phyloP scores from a whole-genome alignment of 306 rosid species.

The Elaeagnus macrophylla region DNA sequence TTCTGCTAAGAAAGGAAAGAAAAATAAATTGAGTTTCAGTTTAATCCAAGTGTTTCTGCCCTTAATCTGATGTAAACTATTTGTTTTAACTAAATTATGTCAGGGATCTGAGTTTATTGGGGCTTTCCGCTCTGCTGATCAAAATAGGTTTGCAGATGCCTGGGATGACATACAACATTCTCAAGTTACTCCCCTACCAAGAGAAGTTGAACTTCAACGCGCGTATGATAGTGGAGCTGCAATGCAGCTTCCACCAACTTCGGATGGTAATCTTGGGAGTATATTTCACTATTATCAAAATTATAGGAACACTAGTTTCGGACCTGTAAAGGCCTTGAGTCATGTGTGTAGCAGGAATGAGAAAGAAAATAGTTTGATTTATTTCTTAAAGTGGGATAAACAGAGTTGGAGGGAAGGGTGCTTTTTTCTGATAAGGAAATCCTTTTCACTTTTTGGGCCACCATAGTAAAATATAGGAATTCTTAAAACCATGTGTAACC shows the following conservation, averaged over 20 bases:
- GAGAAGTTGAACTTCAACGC: conserved; percentile 21
- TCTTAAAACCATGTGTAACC: no score
- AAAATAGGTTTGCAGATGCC: conserved; percentile 51
- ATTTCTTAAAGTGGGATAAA: no score
- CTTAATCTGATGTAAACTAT: background rate
- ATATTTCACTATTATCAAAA: background rate
- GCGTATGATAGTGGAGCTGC: conserved; percentile 23
- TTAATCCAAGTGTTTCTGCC: background rate
- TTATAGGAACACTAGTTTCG: conserved; percentile 1
- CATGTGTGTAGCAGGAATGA: no score
- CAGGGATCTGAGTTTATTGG: conserved; percentile 71
- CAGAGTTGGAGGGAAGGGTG: no score
- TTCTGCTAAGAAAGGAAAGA: background rate
- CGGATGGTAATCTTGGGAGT: conserved; percentile 44
- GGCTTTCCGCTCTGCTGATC: conserved; percentile 52
- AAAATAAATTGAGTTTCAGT: background rate
- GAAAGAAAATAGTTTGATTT: no score
- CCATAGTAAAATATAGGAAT: no score
- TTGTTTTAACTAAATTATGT: conserved; percentile 3
- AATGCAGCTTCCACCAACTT: conserved; percentile 43
- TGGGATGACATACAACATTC: conserved; percentile 69
- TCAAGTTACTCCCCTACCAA: conserved; percentile 25
- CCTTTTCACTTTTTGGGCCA: no score
- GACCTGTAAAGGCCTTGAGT: no score
- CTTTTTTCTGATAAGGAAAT: no score